Evolutionary conservation across 1,139 yeast species (phyloP), one percentile per base, ranked within the genome.

Genomic region (Magnusiomyces suaveolens): DNA sequence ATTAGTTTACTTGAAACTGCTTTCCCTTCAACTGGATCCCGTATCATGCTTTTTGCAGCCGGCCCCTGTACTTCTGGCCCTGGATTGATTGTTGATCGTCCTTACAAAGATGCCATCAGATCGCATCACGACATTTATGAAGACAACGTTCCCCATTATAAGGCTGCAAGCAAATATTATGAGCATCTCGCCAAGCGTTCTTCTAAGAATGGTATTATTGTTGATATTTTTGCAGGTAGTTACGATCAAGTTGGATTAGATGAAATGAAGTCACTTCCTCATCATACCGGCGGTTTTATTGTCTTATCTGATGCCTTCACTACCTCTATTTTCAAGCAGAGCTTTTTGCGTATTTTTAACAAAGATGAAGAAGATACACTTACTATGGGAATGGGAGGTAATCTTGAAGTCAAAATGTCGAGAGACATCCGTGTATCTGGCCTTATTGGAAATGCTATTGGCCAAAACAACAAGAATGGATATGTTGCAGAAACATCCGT

Each of bases 221-320:
- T 92, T 54, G 98, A 92, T 71, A 82, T 92, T 53, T 90, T 89
- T 73, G 97, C 96, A 43, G 98, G 98, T 58, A 89, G 97, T 73
- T 90, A 89, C 69, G 99, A 92, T 73, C 98, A 92, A 76, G 87
- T 90, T 61, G 99, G 99, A 69, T 84, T 92, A 80, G 84, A 86
- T 63, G 99, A 92, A 75, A 92, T 92, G 97, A 87, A 88, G 72
- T 79, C 86, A 57, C 75, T 94, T 64, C 80, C 95, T 57, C 87
- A 88, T 72, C 77, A 81, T 63, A 92, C 97, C 32, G 98, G 98
- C 64, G 99, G 99, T 72, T 86, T 87, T 39, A 76, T 94, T 66
- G 81, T 92, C 55, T 80, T 92, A 63, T 79, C 96, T 1, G 99
- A 92, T 75, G 94, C 97, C 6, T 94, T 94, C 74, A 89, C 96